These are phyloP conservation scores for Leishmania tropica DNA, from an alignment of 208 protist species.

Conservation along the genomic window DNA sequence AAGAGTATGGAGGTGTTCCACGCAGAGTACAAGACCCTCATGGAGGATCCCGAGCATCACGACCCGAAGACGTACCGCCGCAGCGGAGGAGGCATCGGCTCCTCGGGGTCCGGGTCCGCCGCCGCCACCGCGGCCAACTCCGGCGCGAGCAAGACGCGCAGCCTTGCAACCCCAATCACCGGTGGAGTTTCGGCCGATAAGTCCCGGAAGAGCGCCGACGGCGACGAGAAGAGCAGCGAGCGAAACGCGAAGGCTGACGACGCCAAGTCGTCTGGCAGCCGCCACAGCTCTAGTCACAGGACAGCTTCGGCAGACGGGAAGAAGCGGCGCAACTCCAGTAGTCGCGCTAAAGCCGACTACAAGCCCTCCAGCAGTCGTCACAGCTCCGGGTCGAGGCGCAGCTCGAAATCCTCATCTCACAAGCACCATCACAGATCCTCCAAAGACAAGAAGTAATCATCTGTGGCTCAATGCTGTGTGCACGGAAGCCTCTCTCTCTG, in stretches of 20 bases:
- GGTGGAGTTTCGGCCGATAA: not conserved
- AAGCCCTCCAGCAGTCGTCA: slow-evolving; percentile 24
- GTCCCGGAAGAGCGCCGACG: not conserved
- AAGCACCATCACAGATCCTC: slow-evolving; percentile 17
- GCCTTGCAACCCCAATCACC: not conserved
- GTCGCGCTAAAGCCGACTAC: not conserved
- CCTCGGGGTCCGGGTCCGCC: slow-evolving; percentile 2
- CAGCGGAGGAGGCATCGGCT: slow-evolving; percentile 29
- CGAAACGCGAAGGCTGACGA: slow-evolving; percentile 6
- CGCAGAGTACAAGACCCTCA: slow-evolving; percentile 58
- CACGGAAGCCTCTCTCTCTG: not conserved
- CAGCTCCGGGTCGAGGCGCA: slow-evolving; percentile 15
- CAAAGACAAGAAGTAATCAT: slow-evolving; percentile 19
- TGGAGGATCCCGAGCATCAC: slow-evolving; percentile 49
- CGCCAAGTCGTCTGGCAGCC: slow-evolving; percentile 3
- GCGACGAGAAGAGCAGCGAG: not conserved
- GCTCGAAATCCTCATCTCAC: not conserved
- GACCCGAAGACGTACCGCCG: slow-evolving; percentile 61
- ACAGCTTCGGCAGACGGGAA: not conserved
- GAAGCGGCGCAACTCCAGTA: not conserved
- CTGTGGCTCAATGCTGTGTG: not conserved
- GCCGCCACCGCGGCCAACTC: not conserved
- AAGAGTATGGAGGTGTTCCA: slow-evolving; percentile 67
- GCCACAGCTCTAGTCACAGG: not conserved
- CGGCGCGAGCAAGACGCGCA: slow-evolving; percentile 2